A percentile compares a stretch with the other conserved stretches of the same genome.
Conservation (phyloP, 441 rosid genomes). For the Eugenia klotzschiana region DNA sequence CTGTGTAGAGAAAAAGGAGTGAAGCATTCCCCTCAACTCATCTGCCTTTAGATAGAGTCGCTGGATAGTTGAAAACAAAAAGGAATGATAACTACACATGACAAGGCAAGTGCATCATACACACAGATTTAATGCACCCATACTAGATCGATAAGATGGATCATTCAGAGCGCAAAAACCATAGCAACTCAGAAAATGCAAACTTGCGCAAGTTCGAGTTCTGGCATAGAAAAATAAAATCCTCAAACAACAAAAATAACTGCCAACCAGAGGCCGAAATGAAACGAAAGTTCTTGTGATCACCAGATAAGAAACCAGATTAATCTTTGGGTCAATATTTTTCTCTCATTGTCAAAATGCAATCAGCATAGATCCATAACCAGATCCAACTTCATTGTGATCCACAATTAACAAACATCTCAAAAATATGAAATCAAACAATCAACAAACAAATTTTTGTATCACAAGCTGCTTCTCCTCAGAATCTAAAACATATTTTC, state of each 20-base stretch:
- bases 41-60: neutral
- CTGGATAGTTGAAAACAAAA: neutral
- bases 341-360: neutral
- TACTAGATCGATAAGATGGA: neutral
- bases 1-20: conserved; percentile 31
- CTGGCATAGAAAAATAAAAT: neutral
- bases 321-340: neutral
- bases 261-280: neutral
- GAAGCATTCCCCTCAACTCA: neutral
- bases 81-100: neutral
- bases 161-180: neutral
- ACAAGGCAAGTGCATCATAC: neutral
- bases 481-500: neutral
- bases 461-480: neutral
- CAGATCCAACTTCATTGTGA: neutral
- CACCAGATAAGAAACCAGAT: neutral
- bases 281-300: neutral
- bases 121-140: neutral
- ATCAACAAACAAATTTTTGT: neutral
- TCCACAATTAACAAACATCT: neutral
- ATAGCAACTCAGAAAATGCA: neutral
- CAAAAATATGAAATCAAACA: neutral
- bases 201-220: neutral
- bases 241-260: neutral
- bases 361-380: neutral